These are phyloP conservation scores for Eimeria acervulina DNA, from an alignment of 169 alveolate genomes.

Conservation along the genomic window DNA sequence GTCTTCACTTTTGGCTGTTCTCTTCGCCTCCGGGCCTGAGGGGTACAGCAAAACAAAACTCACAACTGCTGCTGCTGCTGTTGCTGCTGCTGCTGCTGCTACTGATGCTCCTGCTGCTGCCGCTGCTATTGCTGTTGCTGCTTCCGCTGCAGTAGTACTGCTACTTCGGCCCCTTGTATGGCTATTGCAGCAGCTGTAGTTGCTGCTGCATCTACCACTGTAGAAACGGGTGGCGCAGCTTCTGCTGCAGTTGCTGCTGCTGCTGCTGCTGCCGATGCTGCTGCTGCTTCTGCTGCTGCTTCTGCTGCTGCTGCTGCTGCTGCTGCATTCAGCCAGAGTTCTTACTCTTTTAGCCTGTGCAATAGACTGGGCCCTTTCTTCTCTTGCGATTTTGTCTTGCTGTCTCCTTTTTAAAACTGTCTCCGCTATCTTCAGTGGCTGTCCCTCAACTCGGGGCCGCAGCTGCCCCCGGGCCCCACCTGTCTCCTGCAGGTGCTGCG, in stretches of 20 bases:
- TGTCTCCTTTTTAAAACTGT: slow-evolving; percentile 34
- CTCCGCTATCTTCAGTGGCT: slow-evolving; percentile 71
- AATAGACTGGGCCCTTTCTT: slow-evolving; percentile 9
- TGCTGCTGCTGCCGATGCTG: neutral
- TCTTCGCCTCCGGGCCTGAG: neutral
- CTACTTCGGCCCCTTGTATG: neutral
- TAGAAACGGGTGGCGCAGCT: too few relatives aligned
- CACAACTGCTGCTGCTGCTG: neutral
- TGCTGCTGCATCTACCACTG: neutral
- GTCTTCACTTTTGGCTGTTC: neutral
- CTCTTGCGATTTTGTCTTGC: slow-evolving; percentile 32
- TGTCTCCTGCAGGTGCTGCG: slow-evolving; percentile 45
- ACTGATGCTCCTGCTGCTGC: neutral
- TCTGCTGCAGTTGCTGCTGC: neutral
- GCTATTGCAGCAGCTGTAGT: neutral
- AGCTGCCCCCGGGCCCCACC: slow-evolving; percentile 76
- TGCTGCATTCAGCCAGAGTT: neutral
- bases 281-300: slow-evolving; percentile 34
- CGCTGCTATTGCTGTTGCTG: neutral
- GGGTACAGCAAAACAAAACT: neutral
- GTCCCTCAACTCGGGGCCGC: slow-evolving; percentile 74
- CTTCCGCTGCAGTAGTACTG: neutral
- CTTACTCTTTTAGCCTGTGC: slow-evolving; percentile 15
- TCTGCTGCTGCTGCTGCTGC: slow-evolving; percentile 48
- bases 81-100: neutral